Base-by-base conservation (phyloP, 805 yeast genomes). In the Clavispora phyllophila region DNA sequence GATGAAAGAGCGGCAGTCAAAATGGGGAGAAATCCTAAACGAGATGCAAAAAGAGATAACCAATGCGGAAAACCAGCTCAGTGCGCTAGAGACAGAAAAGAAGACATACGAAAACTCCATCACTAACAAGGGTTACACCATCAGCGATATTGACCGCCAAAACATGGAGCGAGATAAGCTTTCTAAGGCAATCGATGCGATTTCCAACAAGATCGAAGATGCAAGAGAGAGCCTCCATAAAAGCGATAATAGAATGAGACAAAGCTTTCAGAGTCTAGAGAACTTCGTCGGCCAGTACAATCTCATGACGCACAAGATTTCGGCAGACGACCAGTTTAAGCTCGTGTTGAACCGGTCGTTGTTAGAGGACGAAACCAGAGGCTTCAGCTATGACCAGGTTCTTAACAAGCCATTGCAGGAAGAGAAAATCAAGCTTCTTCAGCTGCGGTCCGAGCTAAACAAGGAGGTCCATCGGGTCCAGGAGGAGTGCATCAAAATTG, bases 11-110 rank as follows among this genome's bases (percentile, higher is more conserved):
- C 71, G 87, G 46, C 82, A 81, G 50, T 50, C 59, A 12, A 81
- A 79, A 56, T 85, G 96, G 93, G 70, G 75, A 2, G 62, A 55
- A 14, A 75, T 79, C 35, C 57, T 87, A 38, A 66, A 71, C n/a
- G 78, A 78, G 49, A 74, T 85, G 45, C 67, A 71, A 25, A 61
- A 58, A 6, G 93, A 86, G 53, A 73, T 82, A 34, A 61, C 55
- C 2, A 58, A 61, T 29, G 65, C 78, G 45, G 70, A 67, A 40
- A 53, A 55, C 24, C 76, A 77, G 40, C 62, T 79, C 18, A 54
- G 54, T 10, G 60, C 62, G 2, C 54, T 76, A 9, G 73, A 72
- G 33, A 54, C 53, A 9, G 70, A 66, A 25, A 76, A 76, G 43
- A 55, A 62, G 24, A 63, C 63, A 18, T 58, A 70, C 15, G 73